Evolutionary conservation across 495 filamentous ascomycete species (phyloP), one percentile per base, ranked within the genome.

Genomic region (Aspergillus cavernicola): DNA sequence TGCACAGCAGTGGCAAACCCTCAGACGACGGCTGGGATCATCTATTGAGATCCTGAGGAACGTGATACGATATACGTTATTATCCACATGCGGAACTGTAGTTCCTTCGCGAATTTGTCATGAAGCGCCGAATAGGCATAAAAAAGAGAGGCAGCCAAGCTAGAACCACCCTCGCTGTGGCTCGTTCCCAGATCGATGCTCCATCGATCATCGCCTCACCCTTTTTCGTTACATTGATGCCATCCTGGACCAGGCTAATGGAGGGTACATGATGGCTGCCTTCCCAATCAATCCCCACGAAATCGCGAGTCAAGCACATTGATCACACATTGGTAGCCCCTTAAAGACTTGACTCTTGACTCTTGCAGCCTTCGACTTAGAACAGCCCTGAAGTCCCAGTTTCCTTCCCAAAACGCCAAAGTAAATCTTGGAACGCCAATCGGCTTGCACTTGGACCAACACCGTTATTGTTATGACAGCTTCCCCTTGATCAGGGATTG

Each of bases 51-150:
- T 42, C 28, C 26, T 33, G 18, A 6, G 13, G 19, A 31, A 8
- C 32, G 26, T 22, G 31, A 35, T 28, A 39, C 33, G 13, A 31
- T 39, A 26, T 15, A 7, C 29, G n/a, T n/a, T n/a, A 39, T 38
- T 53, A 46, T 46, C 51, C 42, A 39, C 35, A 38, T 53, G 18
- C 41, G 41, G 51, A 38, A n/a, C 23, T 46, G 18, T 31, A 46
- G n/a, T 53, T 39, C 41, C 24, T 38, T 35, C 31, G 2, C 20
- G 16, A 39, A 47, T 47, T 54, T 54, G 52, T 47, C 52, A 47
- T 40, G 13, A 47, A 26, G 31, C 41, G 41, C 41, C 41, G 13
- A 15, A 47, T 10, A 15, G 6, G 44, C 44, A 28, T 11, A 5
- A 16, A 11, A 29, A 12, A 24, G 20, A 13, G 23, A 47, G 29